Conservation (phyloP, 2,329 filamentous ascomycete species). For the Microascus cirrosus region DNA sequence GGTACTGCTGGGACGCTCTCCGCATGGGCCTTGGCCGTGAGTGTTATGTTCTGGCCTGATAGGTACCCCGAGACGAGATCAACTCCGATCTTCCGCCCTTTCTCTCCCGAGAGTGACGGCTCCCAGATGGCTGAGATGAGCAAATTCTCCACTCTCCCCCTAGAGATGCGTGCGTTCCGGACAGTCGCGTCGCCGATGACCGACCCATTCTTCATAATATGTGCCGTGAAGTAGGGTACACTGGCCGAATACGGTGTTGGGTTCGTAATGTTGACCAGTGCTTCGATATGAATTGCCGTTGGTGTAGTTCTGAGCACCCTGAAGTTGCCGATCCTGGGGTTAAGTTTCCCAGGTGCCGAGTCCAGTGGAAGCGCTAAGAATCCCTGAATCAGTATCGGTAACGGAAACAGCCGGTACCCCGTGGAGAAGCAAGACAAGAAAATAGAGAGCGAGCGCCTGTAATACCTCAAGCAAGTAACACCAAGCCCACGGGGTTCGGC, state of each 20-base stretch:
- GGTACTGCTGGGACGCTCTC: slow-evolving; percentile 66
- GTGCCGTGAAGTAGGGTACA: slow-evolving; percentile 70
- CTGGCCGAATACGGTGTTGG: slow-evolving; percentile 76
- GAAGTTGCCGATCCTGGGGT: slow-evolving; percentile 59
- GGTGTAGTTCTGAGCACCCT: slow-evolving; percentile 61
- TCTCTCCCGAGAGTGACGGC: slow-evolving; percentile 49
- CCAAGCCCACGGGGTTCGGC: slow-evolving; percentile 1
- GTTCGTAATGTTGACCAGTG: slow-evolving; percentile 75
- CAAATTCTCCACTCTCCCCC: slow-evolving; percentile 63
- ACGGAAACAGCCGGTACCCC: neutral
- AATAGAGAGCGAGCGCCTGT: neutral
- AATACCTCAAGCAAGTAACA: slow-evolving; percentile 3
- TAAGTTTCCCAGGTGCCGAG: slow-evolving; percentile 25
- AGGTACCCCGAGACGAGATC: slow-evolving; percentile 76
- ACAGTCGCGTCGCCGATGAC: slow-evolving; percentile 65
- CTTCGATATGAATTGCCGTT: slow-evolving; percentile 59
- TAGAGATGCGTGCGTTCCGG: slow-evolving; percentile 48
- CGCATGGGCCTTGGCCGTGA: slow-evolving; percentile 62
- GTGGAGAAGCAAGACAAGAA: slow-evolving; percentile 1
- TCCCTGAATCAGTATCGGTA: slow-evolving; percentile 1
- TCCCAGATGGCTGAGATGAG: slow-evolving; percentile 63
- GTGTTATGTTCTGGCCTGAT: slow-evolving; percentile 74
- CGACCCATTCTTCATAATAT: slow-evolving; percentile 62
- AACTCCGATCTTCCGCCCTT: slow-evolving; percentile 50
- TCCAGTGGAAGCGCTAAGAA: slow-evolving; percentile 46